phyloP scores from a whole-genome alignment of 179 eudicot genomes.

The Nepenthes alata region DNA sequence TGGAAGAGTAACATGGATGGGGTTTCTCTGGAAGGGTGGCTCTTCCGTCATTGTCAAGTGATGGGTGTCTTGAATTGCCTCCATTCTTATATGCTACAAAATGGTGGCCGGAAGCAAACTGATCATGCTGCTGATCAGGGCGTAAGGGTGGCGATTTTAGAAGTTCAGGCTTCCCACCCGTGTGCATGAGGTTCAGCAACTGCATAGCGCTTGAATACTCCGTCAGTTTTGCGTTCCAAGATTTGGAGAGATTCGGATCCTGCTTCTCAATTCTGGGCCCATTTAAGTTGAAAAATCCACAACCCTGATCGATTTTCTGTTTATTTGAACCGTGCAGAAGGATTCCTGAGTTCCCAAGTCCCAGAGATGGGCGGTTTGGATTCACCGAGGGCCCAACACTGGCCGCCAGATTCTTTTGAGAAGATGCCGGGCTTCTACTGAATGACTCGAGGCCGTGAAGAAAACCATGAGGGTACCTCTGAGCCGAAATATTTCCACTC shows the following conservation, averaged over 20 bases:
- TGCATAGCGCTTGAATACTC: slow-evolving; percentile 4
- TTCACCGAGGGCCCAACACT: not conserved
- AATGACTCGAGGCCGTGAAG: not conserved
- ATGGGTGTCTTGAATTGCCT: slow-evolving; percentile 13
- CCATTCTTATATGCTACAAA: not conserved
- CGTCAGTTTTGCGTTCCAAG: not conserved
- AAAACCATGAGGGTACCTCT: slow-evolving; percentile 1
- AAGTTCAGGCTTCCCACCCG: not conserved
- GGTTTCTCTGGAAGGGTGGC: slow-evolving; percentile 2
- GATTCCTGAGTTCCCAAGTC: not conserved
- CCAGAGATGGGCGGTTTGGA: no score
- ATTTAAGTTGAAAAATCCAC: slow-evolving; percentile 4
- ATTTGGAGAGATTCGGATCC: no score
- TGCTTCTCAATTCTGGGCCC: not conserved
- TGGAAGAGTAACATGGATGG: slow-evolving; percentile 21
- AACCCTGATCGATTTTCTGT: not conserved
- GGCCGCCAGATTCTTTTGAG: not conserved
- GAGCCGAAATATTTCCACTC: not conserved
- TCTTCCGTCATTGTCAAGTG: slow-evolving; percentile 10
- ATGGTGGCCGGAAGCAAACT: not conserved
- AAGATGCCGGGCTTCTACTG: not conserved
- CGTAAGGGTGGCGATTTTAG: not conserved
- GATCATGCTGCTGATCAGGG: slow-evolving; percentile 1
- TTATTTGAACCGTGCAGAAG: not conserved
- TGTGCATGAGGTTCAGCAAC: not conserved